Conservation (phyloP, 805 yeast species). For the Wickerhamomyces rabaulensis region DNA sequence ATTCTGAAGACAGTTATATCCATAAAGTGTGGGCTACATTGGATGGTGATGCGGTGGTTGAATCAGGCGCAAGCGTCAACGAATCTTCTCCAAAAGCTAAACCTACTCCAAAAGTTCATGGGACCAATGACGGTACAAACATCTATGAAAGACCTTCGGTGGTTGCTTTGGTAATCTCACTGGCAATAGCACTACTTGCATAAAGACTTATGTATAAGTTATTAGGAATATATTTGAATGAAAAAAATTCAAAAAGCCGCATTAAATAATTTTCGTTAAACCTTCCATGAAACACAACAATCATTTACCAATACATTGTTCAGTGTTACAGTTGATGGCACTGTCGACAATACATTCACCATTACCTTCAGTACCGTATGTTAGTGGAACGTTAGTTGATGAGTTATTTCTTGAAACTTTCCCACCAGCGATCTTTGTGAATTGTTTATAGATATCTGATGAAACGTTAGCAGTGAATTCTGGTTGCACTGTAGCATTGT, state of each 20-base stretch:
- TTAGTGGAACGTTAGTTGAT: conserved; percentile 17
- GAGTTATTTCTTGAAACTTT: conserved; percentile 20
- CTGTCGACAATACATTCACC: conserved; percentile 46
- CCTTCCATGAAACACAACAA: neutral
- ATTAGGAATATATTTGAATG: too few species aligned
- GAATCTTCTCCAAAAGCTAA: neutral
- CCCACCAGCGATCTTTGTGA: conserved; percentile 30
- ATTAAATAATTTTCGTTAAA: neutral
- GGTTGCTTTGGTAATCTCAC: neutral
- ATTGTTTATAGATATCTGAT: conserved; percentile 27
- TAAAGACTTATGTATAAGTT: neutral
- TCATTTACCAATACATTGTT: conserved; percentile 31
- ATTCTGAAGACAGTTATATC: conserved; percentile 25
- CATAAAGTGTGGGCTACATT: conserved; percentile 18
- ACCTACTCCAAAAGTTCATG: conserved; percentile 5
- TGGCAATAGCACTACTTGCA: neutral
- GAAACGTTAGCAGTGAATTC: conserved; percentile 52
- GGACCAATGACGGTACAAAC: neutral
- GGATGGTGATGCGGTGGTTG: conserved; percentile 1
- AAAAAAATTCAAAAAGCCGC: too few species aligned
- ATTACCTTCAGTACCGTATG: conserved; percentile 29
- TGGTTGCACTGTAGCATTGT: conserved; percentile 94
- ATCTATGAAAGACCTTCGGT: neutral
- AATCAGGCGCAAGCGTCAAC: neutral
- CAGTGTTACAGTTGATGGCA: conserved; percentile 46